Evolutionary conservation across 352 stramenopile genomes (phyloP), one percentile per base, ranked within the genome.

Genomic region (Phytopythium sindhum): DNA sequence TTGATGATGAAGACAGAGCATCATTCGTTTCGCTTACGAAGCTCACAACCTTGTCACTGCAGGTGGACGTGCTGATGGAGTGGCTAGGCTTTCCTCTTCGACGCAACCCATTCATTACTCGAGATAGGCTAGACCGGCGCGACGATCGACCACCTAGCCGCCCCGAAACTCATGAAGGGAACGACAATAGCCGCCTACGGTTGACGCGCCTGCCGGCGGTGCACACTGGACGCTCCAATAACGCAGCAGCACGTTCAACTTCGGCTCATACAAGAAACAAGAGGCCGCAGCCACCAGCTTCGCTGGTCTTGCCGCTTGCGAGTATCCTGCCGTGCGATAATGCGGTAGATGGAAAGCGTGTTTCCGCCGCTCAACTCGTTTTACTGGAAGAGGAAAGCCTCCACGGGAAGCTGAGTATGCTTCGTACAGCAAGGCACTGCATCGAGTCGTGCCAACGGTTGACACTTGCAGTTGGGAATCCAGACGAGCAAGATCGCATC

Each of bases 71-170:
- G 17, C 54, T 90, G 35, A 69, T 81, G 15, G 67, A 74, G 7
- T 90, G 81, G 81, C 70, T 90, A 2, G 78, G 73, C 7, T 88
- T 90, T 52, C 57, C 68, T 4, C 67, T 88, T 31, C 21, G 63
- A 37, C 78, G 81, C 7, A 90, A 90, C 31, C 78, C 81, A 6
- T 87, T 90, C 31, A 74, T 88, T 29, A 67, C 77, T 23, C 55
- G 61, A 14, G 67, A 69, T 17, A 63, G 68, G 7, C 29, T 88
- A 37, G 78, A 85, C 47, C 56, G 42, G 19, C 5, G 63, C 67
- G 26, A 63, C 65, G 10, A 52, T 73, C 26, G 48, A 24, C 48
- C 24, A 2, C 15, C 26, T 15, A 55, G 48, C 9, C 24, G 26
- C 15, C 28, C 24, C 6, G 48, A 37, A 10, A 39, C 48, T 23